Evolutionary conservation across 441 rosid species (phyloP).

Genomic region (Omphalea diandra): DNA sequence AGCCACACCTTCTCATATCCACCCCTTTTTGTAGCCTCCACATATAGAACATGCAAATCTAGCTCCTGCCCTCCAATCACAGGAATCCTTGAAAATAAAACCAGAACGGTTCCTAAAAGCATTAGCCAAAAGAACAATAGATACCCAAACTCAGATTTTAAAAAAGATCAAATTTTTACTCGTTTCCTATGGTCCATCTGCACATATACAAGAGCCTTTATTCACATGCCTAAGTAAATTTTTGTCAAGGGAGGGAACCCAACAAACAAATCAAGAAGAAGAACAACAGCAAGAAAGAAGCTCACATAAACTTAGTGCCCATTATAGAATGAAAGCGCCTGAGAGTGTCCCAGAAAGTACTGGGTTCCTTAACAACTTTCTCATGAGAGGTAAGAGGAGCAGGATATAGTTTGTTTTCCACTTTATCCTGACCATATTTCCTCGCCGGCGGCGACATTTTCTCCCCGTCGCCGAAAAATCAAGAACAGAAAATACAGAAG

Average conservation of each 20-base stretch:
- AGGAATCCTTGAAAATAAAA: slow-evolving; percentile 63
- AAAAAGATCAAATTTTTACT: not conserved
- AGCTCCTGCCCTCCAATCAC: slow-evolving; percentile 98
- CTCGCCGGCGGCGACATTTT: slow-evolving; percentile 47
- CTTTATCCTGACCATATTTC: slow-evolving; percentile 16
- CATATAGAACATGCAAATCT: slow-evolving; percentile 90
- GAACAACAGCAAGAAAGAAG: not conserved
- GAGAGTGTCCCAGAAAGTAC: slow-evolving; percentile 81
- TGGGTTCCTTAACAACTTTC: slow-evolving; percentile 43
- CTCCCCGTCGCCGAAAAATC: slow-evolving; percentile 22
- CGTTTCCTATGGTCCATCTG: not conserved
- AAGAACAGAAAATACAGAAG: slow-evolving; percentile 7
- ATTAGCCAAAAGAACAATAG: not conserved
- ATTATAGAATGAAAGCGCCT: slow-evolving; percentile 76
- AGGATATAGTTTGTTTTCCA: slow-evolving; percentile 50
- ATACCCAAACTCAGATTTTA: not conserved
- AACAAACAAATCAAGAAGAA: not conserved
- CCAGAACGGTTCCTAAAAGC: not conserved
- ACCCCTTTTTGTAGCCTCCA: slow-evolving; percentile 81
- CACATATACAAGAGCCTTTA: not conserved
- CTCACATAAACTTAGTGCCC: slow-evolving; percentile 88
- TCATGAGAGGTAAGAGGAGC: slow-evolving; percentile 63
- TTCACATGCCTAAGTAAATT: not conserved
- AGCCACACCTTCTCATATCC: slow-evolving; percentile 82
- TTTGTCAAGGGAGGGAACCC: not conserved